Conservation (phyloP, 1,284 basidiomycete species). For the Ustilago crameri region DNA sequence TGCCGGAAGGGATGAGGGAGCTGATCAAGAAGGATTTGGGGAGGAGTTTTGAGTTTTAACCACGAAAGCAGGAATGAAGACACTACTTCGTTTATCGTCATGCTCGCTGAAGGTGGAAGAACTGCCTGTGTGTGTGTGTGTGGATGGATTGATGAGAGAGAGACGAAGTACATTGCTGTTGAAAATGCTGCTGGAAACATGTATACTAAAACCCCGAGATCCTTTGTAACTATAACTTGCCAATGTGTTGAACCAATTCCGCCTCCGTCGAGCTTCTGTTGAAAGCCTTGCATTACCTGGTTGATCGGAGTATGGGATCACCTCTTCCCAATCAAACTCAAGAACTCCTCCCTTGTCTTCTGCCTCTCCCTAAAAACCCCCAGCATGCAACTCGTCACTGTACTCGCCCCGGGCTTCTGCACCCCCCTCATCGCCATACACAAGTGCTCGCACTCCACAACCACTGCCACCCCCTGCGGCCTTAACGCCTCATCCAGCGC, state of each 20-base stretch:
- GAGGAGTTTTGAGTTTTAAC: constrained; percentile 58
- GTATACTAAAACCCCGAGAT: neutral
- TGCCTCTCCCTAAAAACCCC: constrained; percentile 96
- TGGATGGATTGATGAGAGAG: too few species aligned
- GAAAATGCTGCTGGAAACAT: constrained; percentile 7
- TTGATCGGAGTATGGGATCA: neutral
- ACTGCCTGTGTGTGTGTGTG: too few species aligned
- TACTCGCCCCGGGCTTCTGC: constrained; percentile 95
- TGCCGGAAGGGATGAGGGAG: constrained; percentile 60
- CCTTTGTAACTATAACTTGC: constrained; percentile 2
- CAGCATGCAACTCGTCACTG: constrained; percentile 98
- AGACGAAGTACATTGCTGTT: constrained; percentile 11
- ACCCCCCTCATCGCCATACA: constrained; percentile 99
- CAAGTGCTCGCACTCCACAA: constrained; percentile 81
- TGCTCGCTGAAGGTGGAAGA: too few species aligned
- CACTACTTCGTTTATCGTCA: too few species aligned
- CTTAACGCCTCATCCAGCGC: constrained; percentile 97
- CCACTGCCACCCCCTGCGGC: constrained; percentile 97
- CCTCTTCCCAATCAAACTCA: constrained; percentile 63
- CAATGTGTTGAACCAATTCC: too few species aligned
- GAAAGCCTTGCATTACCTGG: neutral
- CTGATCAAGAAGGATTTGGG: constrained; percentile 54
- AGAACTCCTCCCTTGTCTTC: constrained; percentile 91
- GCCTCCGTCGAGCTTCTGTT: too few species aligned
- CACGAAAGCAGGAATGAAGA: too few species aligned